Percentiles rank a stretch among this genome's conserved stretches.
phyloP scores from a whole-genome alignment of 2,329 filamentous ascomycete species.

The Pestalotiopsis sp. region DNA sequence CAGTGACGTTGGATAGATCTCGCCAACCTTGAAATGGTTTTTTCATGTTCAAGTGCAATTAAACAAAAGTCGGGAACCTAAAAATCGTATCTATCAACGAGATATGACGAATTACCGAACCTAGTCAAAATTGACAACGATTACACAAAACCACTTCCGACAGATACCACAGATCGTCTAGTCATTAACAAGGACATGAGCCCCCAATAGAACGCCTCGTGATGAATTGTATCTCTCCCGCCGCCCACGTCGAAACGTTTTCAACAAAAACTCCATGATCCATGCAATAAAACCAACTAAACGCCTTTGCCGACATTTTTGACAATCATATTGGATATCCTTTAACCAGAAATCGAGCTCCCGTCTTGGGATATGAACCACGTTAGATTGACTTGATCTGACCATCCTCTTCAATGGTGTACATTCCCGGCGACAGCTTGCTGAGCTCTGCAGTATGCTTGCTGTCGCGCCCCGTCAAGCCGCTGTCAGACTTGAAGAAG shows the following conservation, averaged over 20 bases:
- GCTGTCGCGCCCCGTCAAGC: neutral
- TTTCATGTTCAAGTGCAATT: too few species aligned
- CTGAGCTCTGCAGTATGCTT: neutral
- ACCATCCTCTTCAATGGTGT: constrained; percentile 3
- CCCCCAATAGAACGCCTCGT: neutral
- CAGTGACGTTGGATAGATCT: too few species aligned
- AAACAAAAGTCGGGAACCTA: too few species aligned
- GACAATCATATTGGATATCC: neutral
- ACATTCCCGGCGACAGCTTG: neutral
- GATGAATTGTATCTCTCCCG: neutral
- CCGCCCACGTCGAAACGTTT: neutral
- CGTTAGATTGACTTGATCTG: neutral
- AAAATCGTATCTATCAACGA: neutral
- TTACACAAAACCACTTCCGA: neutral
- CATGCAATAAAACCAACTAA: constrained; percentile 7
- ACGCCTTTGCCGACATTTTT: neutral
- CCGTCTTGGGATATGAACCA: neutral
- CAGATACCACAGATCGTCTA: neutral
- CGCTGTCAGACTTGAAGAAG: neutral
- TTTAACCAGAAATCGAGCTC: neutral
- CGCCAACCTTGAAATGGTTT: too few species aligned
- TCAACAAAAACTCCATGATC: neutral
- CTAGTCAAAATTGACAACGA: neutral
- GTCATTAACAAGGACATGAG: neutral
- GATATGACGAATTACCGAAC: neutral